Conservation (phyloP, 73 alveolate genomes). For the Paramecium octaurelia region DNA sequence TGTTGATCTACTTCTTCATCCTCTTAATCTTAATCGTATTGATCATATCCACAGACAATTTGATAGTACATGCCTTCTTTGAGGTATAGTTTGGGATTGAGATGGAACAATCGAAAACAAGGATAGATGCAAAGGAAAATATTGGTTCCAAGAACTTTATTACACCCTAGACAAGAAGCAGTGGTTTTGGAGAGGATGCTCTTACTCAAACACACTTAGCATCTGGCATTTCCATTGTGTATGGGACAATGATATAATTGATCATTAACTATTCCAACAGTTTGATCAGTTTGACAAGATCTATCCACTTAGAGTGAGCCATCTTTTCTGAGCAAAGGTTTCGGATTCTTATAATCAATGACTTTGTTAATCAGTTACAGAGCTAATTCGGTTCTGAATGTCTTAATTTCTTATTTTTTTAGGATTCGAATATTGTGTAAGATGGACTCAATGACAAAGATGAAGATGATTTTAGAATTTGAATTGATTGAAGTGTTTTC, state of each 20-base stretch:
- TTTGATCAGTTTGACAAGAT: not conserved
- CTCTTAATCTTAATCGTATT: not conserved
- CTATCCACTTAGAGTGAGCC: not conserved
- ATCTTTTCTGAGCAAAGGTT: not conserved
- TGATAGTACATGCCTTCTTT: not conserved
- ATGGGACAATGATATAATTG: conserved; percentile 13
- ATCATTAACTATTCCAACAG: not conserved
- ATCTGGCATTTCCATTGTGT: conserved; percentile 38
- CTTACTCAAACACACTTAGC: not conserved
- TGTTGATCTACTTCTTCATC: not conserved
- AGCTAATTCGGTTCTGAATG: not conserved
- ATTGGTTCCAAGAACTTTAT: not conserved
- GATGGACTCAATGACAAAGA: not conserved
- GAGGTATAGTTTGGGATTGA: not conserved
- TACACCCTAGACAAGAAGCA: not conserved
- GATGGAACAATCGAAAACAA: conserved; percentile 21
- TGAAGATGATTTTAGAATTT: not conserved
- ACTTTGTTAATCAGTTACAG: not conserved
- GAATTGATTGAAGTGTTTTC: not conserved
- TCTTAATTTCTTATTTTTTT: not conserved
- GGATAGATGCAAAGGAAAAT: conserved; percentile 27
- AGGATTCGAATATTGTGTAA: not conserved
- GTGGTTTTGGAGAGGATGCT: not conserved
- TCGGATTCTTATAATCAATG: not conserved
- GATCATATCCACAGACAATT: not conserved